A percentile compares a stretch with the other conserved stretches of the same genome.
Evolutionary conservation across 2,329 filamentous ascomycete species (phyloP).

Genomic region (Colletotrichum sp.): DNA sequence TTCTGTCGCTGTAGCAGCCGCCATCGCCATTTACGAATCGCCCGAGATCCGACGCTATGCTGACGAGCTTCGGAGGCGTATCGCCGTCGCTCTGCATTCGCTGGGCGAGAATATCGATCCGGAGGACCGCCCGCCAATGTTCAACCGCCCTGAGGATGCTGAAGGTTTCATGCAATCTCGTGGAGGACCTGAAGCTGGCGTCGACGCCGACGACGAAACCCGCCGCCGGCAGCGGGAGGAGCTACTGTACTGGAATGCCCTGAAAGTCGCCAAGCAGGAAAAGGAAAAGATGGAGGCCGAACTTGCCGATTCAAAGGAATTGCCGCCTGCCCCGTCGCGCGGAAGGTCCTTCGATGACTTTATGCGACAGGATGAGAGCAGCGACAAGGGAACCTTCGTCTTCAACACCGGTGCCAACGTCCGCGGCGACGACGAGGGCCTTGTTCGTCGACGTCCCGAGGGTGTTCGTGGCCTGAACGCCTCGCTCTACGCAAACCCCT

Average conservation of each 20-base stretch:
- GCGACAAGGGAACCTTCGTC: conserved; percentile 60
- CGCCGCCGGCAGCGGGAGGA: conserved; percentile 67
- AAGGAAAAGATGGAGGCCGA: conserved; percentile 28
- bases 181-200: conserved; percentile 48
- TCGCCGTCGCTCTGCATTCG: conserved; percentile 64
- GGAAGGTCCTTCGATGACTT: conserved; percentile 65
- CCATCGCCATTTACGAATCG: conserved; percentile 67
- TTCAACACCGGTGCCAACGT: conserved; percentile 61
- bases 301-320: conserved; percentile 18
- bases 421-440: conserved; percentile 43
- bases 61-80: conserved; percentile 64
- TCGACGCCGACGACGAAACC: conserved; percentile 68
- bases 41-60: conserved; percentile 67
- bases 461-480: conserved; percentile 51
- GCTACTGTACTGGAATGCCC: conserved; percentile 68
- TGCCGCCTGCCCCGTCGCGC: conserved; percentile 16
- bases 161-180: conserved; percentile 65
- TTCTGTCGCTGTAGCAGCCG: conserved; percentile 61
- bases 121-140: conserved; percentile 54
- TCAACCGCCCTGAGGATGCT: conserved; percentile 71
- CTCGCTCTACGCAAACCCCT: conserved; percentile 62
- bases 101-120: conserved; percentile 63
- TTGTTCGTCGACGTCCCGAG: conserved; percentile 53
- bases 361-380: conserved; percentile 53
- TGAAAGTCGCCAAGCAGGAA: conserved; percentile 55